phyloP scores from a whole-genome alignment of 208 protist species.

The Acanthamoeba castellanii region DNA sequence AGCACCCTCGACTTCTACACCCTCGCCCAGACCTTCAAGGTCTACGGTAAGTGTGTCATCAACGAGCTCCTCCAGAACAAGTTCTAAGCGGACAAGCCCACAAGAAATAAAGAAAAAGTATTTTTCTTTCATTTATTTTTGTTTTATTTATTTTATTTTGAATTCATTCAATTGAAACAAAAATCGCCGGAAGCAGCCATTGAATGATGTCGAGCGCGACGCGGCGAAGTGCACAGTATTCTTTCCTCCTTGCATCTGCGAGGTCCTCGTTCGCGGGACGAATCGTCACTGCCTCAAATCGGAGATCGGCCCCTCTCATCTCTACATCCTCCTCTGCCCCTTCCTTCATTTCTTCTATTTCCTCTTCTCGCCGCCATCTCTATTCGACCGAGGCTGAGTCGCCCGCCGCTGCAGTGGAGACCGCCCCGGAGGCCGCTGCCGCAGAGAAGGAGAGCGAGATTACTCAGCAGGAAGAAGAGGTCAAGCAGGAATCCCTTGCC shows the following conservation, averaged over 20 bases:
- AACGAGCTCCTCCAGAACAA: constrained; percentile 75
- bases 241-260: not conserved
- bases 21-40: constrained; percentile 71
- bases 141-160: not conserved
- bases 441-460: too few relatives aligned
- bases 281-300: not conserved
- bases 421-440: not conserved
- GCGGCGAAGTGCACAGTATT: not conserved
- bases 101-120: not conserved
- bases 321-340: not conserved
- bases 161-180: not conserved
- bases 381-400: not conserved
- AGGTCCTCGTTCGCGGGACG: not conserved
- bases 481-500: not conserved
- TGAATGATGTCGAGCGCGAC: not conserved
- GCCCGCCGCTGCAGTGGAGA: not conserved
- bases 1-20: constrained; percentile 77
- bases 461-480: not conserved
- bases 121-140: not conserved
- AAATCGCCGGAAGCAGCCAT: not conserved
- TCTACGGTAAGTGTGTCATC: constrained; percentile 70
- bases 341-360: not conserved
- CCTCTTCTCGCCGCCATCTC: not conserved
- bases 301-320: too few relatives aligned
- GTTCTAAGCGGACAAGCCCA: not conserved